Evolutionary conservation across 1,139 yeast species (phyloP), one percentile per base, ranked within the genome.

Genomic region (Pichia inconspicua): DNA sequence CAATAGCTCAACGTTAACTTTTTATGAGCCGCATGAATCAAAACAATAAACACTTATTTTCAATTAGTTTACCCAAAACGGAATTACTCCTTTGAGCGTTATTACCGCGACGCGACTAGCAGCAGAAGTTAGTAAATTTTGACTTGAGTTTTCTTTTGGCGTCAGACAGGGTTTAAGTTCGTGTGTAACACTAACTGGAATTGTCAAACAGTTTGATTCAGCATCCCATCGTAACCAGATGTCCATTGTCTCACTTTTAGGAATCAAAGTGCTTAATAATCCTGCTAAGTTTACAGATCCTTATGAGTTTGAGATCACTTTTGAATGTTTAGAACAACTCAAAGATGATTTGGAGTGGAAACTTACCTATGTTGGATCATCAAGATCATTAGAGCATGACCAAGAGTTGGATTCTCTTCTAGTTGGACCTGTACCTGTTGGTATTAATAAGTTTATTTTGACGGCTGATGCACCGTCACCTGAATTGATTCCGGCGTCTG

Each of bases 361-460:
- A 65, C 72, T 92, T 54, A 92, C 97, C 4, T 92, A 92, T 59
- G 98, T 92, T 45, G 98, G 99, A 1, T 86, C 96, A 9, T 89
- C 96, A 1, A 77, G 94, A 47, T 88, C 96, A 35, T 66, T 88
- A 51, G 97, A 92, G 58, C 97, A 92, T 59, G 99, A 92, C 66
- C 98, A 94, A 67, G 97, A 90, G 63, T 72, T 92, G 49, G 99
- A 92, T 63, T 88, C 97, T 2, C 82, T 94, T 42, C 71, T 94
- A 27, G 99, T 92, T 5, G 98, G 99, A 0, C 99, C 98, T 0
- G 96, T 92, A 4, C 99, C 98, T 0, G 95, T 92, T 5, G 99
- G 99, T 1, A 82, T 92, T 46, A 92, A 92, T 64, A 90, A 92
- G 66, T 94, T 92, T 59, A 74, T 90, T 17, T 86, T 92, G 64